Evolutionary conservation across 2,329 filamentous ascomycete species (phyloP).

Genomic region (Colletotrichum incanum): DNA sequence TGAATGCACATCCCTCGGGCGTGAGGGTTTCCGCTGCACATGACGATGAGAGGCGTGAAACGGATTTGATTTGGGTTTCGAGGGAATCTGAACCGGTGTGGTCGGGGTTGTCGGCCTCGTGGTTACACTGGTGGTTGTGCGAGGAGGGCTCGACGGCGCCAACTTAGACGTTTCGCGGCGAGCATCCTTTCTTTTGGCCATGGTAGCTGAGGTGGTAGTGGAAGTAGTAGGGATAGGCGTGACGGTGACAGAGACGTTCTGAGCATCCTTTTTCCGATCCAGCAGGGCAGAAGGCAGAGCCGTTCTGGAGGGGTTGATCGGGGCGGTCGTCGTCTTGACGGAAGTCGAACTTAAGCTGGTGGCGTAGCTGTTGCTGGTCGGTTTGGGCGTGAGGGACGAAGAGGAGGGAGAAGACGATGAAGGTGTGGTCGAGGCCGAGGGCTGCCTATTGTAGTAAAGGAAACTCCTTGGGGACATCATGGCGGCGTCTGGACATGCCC

Average conservation of each 20-base stretch:
- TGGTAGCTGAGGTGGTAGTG: slow-evolving; percentile 40
- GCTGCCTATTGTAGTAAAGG: slow-evolving; percentile 45
- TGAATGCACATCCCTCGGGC: slow-evolving; percentile 62
- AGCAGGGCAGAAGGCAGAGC: slow-evolving; percentile 40
- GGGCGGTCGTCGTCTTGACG: slow-evolving; percentile 5
- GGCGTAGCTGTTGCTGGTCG: slow-evolving; percentile 29
- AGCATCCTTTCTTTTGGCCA: slow-evolving; percentile 44
- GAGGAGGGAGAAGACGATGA: slow-evolving; percentile 12
- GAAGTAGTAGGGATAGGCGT: slow-evolving; percentile 40
- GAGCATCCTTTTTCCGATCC: slow-evolving; percentile 45
- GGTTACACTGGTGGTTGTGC: slow-evolving; percentile 44
- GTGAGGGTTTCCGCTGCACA: slow-evolving; percentile 54
- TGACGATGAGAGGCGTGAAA: slow-evolving; percentile 57
- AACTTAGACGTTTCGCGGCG: slow-evolving; percentile 44
- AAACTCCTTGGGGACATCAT: slow-evolving; percentile 47
- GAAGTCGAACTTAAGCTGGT: slow-evolving; percentile 13
- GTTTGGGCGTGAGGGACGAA: slow-evolving; percentile 27
- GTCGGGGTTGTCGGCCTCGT: slow-evolving; percentile 53
- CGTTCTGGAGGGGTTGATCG: slow-evolving; percentile 37
- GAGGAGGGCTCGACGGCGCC: slow-evolving; percentile 44
- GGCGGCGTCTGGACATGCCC: slow-evolving; percentile 42
- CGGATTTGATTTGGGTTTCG: slow-evolving; percentile 57
- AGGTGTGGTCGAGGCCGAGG: slow-evolving; percentile 38
- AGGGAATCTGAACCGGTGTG: slow-evolving; percentile 71
- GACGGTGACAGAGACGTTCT: slow-evolving; percentile 44